These are phyloP conservation scores for Saccharomycopsis olivae DNA, from an alignment of 805 yeast species.

Conservation along the genomic window DNA sequence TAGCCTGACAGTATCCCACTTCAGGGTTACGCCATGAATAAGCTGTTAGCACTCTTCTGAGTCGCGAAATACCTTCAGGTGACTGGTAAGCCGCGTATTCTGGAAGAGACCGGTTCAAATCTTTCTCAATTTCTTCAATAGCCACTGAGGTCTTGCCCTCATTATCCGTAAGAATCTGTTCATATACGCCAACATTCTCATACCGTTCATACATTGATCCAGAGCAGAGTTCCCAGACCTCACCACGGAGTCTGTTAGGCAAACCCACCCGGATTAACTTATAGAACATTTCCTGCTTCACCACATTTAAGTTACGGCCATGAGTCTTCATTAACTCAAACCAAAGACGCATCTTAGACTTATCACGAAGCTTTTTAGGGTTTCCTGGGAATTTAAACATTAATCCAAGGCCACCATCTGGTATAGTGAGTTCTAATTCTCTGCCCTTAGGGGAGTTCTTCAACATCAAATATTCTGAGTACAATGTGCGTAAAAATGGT, in stretches of 20 bases:
- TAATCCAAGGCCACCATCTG: constrained; percentile 81
- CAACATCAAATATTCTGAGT: constrained; percentile 73
- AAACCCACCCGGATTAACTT: constrained; percentile 82
- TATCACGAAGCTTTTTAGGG: constrained; percentile 63
- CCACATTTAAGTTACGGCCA: constrained; percentile 74
- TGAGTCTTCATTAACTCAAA: constrained; percentile 76
- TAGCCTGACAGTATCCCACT: constrained; percentile 97
- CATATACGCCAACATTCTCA: constrained; percentile 51
- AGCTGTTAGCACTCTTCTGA: constrained; percentile 83
- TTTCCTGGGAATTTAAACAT: constrained; percentile 85
- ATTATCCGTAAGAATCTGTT: constrained; percentile 46
- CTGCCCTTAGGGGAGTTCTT: constrained; percentile 37
- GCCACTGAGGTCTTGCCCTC: constrained; percentile 65
- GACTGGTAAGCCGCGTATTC: constrained; percentile 92
- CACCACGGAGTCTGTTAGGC: constrained; percentile 93
- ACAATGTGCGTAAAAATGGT: constrained; percentile 58
- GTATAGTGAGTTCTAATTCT: constrained; percentile 35
- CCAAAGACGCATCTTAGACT: constrained; percentile 85
- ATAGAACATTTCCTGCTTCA: constrained; percentile 67
- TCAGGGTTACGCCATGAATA: constrained; percentile 97
- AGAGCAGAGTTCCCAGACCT: constrained; percentile 85
- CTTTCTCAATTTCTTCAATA: constrained; percentile 94
- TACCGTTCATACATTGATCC: constrained; percentile 76
- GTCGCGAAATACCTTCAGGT: constrained; percentile 71
- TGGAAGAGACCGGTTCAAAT: constrained; percentile 86